Percentiles rank a stretch among this genome's conserved stretches.
phyloP scores from a whole-genome alignment of 495 filamentous ascomycete species.

The Friedmanniomyces simplex region DNA sequence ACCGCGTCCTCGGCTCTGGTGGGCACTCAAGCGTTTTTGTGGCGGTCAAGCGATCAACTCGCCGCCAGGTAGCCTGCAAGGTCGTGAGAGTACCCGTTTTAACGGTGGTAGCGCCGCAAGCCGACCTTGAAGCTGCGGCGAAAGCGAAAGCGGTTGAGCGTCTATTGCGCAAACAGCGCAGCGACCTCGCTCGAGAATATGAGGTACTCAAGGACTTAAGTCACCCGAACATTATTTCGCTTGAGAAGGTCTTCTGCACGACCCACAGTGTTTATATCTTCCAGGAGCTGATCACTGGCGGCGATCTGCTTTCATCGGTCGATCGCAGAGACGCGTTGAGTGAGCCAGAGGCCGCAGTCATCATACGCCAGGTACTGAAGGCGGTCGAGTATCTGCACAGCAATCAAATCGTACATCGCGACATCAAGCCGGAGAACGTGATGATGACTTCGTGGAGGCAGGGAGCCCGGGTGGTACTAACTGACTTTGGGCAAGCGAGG shows the following conservation, averaged over 20 bases:
- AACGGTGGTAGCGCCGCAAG: neutral
- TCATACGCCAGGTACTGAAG: slow-evolving; percentile 49
- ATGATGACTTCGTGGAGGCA: slow-evolving; percentile 41
- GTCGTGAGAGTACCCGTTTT: slow-evolving; percentile 24
- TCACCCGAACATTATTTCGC: slow-evolving; percentile 39
- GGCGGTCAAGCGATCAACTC: slow-evolving; percentile 23
- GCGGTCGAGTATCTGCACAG: slow-evolving; percentile 52
- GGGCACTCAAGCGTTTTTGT: slow-evolving; percentile 30
- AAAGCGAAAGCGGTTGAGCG: neutral
- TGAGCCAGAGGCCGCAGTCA: slow-evolving; percentile 44
- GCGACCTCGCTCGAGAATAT: slow-evolving; percentile 26
- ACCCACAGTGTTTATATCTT: slow-evolving; percentile 33
- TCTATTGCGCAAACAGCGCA: slow-evolving; percentile 5
- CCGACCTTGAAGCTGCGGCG: neutral
- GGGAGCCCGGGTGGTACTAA: slow-evolving; percentile 49
- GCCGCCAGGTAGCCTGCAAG: slow-evolving; percentile 36
- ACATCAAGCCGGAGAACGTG: slow-evolving; percentile 64
- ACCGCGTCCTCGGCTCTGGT: slow-evolving; percentile 28
- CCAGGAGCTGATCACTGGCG: slow-evolving; percentile 43
- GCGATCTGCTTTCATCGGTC: slow-evolving; percentile 55
- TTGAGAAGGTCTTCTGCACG: slow-evolving; percentile 36
- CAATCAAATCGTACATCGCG: slow-evolving; percentile 49
- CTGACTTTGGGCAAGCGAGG: slow-evolving; percentile 59
- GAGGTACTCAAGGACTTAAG: slow-evolving; percentile 32
- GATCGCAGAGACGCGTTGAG: slow-evolving; percentile 38